Evolutionary conservation across 495 filamentous ascomycete genomes (phyloP), one percentile per base, ranked within the genome.

Genomic region (Parathielavia appendiculata): DNA sequence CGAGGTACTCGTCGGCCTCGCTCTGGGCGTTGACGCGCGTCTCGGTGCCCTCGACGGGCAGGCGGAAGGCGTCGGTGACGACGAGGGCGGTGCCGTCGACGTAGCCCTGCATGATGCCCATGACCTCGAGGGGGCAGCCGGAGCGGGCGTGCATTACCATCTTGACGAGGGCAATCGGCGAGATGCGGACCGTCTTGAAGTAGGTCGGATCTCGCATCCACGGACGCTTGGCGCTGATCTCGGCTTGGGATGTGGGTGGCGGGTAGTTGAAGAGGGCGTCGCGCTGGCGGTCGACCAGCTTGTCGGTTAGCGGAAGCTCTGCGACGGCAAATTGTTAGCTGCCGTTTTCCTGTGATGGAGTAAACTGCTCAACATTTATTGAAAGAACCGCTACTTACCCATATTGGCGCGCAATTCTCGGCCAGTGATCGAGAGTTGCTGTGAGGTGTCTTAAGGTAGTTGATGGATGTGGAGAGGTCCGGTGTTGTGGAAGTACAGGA

Each of bases 111-210:
- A 99, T 97, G 64, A 99, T 73, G 47, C 95, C 95, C 95, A 99
- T 99, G 45, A 99, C 81, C 73, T 99, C 95, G 56, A 97, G 79
- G 2, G 84, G 84, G 17, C 93, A 92, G 50, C 95, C 95, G 0
- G 88, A 89, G 20, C 95, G 88, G 1, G 95, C 95, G 71, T 99
- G 95, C 90, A 96, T 97, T 57, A 95, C 90, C 95, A 99, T 99
- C 75, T 99, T 99, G 61, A 97, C 80, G 13, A 99, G 83, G 6
- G 95, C 95, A 22, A 95, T 85, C 40, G 95, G 90, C 41, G 90
- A 92, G 72, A 99, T 92, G 63, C 92, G 90, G 23, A 97, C 88
- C 39, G 86, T 79, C 69, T 93, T 91, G 84, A 96, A 99, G 78
- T 97, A 85, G 70, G 90, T 78, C 0, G 87, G 88, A 70, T 97